Evolutionary conservation across 345 rosid genomes (phyloP), one percentile per base, ranked within the genome.

Genomic region (Mallotus nudiflorus): DNA sequence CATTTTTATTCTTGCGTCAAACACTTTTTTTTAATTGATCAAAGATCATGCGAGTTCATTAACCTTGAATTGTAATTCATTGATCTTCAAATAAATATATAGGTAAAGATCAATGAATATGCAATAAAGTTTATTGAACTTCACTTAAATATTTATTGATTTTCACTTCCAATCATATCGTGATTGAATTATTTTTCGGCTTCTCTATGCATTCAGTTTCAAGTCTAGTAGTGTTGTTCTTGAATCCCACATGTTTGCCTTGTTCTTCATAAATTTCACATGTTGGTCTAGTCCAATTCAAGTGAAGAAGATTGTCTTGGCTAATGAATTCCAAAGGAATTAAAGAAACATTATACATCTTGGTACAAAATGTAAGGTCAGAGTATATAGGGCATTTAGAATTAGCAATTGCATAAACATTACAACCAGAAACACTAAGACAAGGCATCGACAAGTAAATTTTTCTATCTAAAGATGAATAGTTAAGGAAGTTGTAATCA

Each of bases 261-360:
- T 7, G 68, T 27, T 16, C 42, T 40, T 69, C 73, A 56, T 69
- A 75, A 24, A 8, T 40, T 1, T 45, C 59, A 66, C 78, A 56
- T 3, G 18, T 44, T 19, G 74, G 74, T 4, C 14, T 28, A 0
- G 73, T 54, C 78, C 78, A 75, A 57, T 39, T 54, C 78, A 75
- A 35, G 28, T n/a, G 15, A 52, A 68, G 24, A 19, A 19, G 42
- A 55, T 27, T 62, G 12, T 50, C 54, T 3, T 24, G 1, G 33
- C 49, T n/a, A 9, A 67, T 9, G 19, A 67, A 28, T n/a, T 50
- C 66, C 33, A 0, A 1, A 3, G 54, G 24, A 51, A 42, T 19
- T 16, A 45, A 42, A 4, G 44, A 39, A 55, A 72, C 39, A 25
- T 72, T 57, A 49, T 51, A 72, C 69, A 72, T 64, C 56, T 63